Base-by-base conservation (phyloP, 768 basidiomycete genomes). In the Rhodocollybia butyracea region DNA sequence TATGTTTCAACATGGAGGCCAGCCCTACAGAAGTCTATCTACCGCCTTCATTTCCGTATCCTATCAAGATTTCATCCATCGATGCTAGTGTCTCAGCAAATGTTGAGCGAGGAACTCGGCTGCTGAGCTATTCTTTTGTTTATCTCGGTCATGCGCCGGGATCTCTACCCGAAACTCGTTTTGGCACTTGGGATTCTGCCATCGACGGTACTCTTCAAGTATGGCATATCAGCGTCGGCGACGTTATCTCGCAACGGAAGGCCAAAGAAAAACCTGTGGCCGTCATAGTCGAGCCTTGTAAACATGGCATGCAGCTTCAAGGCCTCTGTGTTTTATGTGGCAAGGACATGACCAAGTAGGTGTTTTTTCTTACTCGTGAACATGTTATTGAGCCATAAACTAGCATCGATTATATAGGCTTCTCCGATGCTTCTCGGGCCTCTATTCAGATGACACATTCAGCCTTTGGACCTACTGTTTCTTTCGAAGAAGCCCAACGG, bases 401-500 rank as follows among this genome's bases (percentile, higher is more conserved):
- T 51, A 76, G 94, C 55, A 77, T 81, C 60, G 94, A 95, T 73
- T 94, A 94, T 66, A 90, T 86, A 0, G 93, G 91, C 26, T 90
- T 86, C 75, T 88, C 89, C 21, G 91, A 94, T 72, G 82, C 90
- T 38, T 84, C 86, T 32, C 84, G 93, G 56, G 94, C 94, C 47
- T 86, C 84, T 45, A 94, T 96, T 60, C 90, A 89, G 67, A 95
- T 98, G 88, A 93, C 90, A 7, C 95, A 99, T 71, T 91, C 90
- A 56, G 89, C 91, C 41, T 85, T 87, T 60, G 91, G 92, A 0
- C 93, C 96, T 1, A 90, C 90, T 26, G 94, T 98, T 39, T 95
- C 94, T 1, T 75, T 92, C 54, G 89, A 92, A 62, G 94, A 98
- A 75, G 97, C 97, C 0, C 85, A 89, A 61, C 83, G 89, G 36